Conservation (phyloP, 805 yeast species). For the Candida hungchunana region DNA sequence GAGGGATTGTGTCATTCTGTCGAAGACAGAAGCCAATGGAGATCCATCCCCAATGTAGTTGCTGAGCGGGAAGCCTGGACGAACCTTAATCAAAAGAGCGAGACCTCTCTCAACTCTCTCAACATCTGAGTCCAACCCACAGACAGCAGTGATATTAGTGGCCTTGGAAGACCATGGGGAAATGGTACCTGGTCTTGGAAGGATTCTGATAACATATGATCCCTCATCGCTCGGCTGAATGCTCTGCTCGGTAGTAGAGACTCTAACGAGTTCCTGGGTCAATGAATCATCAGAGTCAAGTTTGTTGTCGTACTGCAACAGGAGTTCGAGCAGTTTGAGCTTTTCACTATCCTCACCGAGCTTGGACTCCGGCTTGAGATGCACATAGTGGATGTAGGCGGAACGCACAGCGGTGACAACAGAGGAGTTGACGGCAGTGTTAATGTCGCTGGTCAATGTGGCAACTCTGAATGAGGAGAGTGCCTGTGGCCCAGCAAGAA, state of each 20-base stretch:
- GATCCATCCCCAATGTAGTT: slow-evolving; percentile 51
- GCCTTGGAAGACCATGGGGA: slow-evolving; percentile 99
- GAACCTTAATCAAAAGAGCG: slow-evolving; percentile 65
- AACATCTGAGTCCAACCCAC: slow-evolving; percentile 69
- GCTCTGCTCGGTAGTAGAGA: slow-evolving; percentile 29
- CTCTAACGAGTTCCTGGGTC: slow-evolving; percentile 36
- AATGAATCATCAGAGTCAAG: slow-evolving; percentile 49
- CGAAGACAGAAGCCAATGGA: slow-evolving; percentile 70
- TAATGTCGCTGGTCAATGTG: slow-evolving; percentile 66
- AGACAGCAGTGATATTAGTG: slow-evolving; percentile 84
- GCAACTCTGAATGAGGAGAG: slow-evolving; percentile 82
- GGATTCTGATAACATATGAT: slow-evolving; percentile 62
- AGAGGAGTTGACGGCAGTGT: slow-evolving; percentile 58
- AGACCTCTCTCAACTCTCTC: slow-evolving; percentile 91
- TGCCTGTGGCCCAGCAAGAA: slow-evolving; percentile 86
- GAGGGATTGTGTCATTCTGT: slow-evolving; percentile 88
- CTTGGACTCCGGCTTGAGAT: slow-evolving; percentile 38
- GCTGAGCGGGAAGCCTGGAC: slow-evolving; percentile 64
- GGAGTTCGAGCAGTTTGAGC: slow-evolving; percentile 49
- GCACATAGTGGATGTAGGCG: slow-evolving; percentile 76
- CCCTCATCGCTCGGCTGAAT: slow-evolving; percentile 35
- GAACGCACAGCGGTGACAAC: slow-evolving; percentile 70
- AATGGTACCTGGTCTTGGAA: slow-evolving; percentile 94
- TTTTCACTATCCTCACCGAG: slow-evolving; percentile 27
- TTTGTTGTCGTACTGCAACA: slow-evolving; percentile 72